Percentiles rank a stretch among this genome's conserved stretches.
Conservation (phyloP, 2,329 filamentous ascomycete genomes). For the Aureobasidium sp. region DNA sequence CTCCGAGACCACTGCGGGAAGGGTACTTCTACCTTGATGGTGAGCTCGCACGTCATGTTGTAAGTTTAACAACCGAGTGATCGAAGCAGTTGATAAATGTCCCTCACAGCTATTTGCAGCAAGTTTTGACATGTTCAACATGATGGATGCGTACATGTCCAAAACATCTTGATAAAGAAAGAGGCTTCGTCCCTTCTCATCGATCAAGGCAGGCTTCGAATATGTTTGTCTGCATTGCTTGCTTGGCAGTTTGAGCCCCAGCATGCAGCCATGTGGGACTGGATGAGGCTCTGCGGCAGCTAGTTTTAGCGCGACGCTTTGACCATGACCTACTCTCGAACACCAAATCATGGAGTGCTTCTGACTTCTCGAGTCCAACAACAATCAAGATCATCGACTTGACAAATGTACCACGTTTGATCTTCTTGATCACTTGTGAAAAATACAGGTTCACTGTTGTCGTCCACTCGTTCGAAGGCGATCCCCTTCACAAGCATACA, state of each 20-base stretch:
- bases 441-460: neutral
- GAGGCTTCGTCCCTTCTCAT: neutral
- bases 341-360: slow-evolving; percentile 3
- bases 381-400: neutral
- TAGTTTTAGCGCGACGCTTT: neutral
- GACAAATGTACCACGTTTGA: neutral
- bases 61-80: neutral
- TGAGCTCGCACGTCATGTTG: slow-evolving; percentile 12
- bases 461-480: neutral
- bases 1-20: neutral
- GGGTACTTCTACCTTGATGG: slow-evolving; percentile 11
- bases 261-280: neutral
- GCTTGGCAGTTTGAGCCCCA: neutral
- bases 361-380: neutral
- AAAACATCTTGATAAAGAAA: neutral
- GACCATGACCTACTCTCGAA: neutral
- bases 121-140: neutral
- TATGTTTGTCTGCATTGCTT: neutral
- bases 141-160: neutral
- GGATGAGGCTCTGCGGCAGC: slow-evolving; percentile 1
- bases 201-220: neutral
- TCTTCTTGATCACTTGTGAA: neutral
- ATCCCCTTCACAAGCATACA: neutral
- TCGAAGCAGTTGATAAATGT: neutral
- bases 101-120: neutral